Evolutionary conservation across 2,329 filamentous ascomycete species (phyloP).

Genomic region (Colletotrichum plurivorum): DNA sequence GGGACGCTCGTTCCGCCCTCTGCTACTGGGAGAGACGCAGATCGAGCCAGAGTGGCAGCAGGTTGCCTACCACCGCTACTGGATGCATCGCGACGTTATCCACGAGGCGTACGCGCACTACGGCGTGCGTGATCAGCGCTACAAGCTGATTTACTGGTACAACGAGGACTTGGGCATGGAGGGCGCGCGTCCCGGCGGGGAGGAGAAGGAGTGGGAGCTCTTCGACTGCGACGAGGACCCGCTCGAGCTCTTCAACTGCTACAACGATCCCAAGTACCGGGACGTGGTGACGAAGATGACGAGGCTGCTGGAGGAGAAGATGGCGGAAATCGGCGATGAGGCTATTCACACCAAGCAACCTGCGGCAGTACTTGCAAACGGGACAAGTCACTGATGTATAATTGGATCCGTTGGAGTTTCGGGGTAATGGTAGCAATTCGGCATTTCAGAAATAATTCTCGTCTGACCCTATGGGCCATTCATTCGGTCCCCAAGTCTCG

Average conservation of each 20-base stretch:
- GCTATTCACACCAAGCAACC: conserved; percentile 46
- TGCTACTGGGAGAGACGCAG: conserved; percentile 56
- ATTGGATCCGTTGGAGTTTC: too few relatives aligned
- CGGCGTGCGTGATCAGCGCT: conserved; percentile 64
- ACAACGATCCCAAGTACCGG: conserved; percentile 53
- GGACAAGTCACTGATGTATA: too few relatives aligned
- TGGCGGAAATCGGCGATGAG: conserved; percentile 66
- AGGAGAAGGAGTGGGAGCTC: conserved; percentile 66
- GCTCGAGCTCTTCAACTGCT: conserved; percentile 64
- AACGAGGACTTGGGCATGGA: conserved; percentile 62
- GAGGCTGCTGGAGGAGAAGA: conserved; percentile 60
- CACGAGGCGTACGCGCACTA: conserved; percentile 67
- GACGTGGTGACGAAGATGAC: conserved; percentile 58
- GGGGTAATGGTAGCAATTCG: too few relatives aligned
- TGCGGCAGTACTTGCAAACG: too few relatives aligned
- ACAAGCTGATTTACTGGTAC: conserved; percentile 73
- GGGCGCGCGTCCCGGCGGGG: conserved; percentile 57
- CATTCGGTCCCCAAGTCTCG: too few relatives aligned
- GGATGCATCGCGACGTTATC: conserved; percentile 67
- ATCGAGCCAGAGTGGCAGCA: conserved; percentile 59
- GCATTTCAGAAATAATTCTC: too few relatives aligned
- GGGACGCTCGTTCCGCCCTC: conserved; percentile 57
- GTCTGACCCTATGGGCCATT: too few relatives aligned
- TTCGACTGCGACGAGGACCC: conserved; percentile 67
- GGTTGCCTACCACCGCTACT: conserved; percentile 68